phyloP scores from a whole-genome alignment of 2,329 filamentous ascomycete genomes.

The Macrophomina phaseolina region DNA sequence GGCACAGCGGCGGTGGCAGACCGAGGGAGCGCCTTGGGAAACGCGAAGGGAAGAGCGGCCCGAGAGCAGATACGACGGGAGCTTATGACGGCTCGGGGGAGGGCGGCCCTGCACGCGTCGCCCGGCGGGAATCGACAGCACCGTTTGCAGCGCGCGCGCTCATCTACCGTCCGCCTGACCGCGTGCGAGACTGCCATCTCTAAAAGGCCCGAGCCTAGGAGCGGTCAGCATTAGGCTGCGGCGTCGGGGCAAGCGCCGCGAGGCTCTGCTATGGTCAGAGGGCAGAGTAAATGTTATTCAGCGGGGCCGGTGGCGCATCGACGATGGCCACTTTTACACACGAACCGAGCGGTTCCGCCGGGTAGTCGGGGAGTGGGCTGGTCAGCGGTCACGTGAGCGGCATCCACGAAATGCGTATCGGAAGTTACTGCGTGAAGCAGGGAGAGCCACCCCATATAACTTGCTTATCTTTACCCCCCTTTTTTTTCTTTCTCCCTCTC shows the following conservation, averaged over 20 bases:
- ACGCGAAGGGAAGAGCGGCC: constrained; percentile 19
- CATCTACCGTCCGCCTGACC: not conserved
- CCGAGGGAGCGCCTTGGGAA: constrained; percentile 16
- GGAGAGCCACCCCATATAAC: too few species aligned
- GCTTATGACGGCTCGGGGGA: constrained; percentile 22
- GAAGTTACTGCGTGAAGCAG: too few species aligned
- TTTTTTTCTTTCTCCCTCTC: too few species aligned
- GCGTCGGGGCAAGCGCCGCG: constrained; percentile 7
- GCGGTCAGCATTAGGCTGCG: not conserved
- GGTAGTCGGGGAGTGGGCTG: too few species aligned
- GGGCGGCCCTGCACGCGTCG: constrained; percentile 11
- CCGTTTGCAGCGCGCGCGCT: constrained; percentile 14
- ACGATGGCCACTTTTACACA: too few species aligned
- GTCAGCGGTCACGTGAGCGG: too few species aligned
- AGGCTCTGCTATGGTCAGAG: not conserved
- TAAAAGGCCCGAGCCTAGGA: constrained; percentile 21
- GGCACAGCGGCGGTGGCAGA: not conserved
- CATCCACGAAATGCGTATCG: too few species aligned
- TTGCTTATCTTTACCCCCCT: too few species aligned
- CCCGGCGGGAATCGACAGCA: constrained; percentile 5
- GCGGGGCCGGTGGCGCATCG: too few species aligned
- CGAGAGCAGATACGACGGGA: constrained; percentile 26
- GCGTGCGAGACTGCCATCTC: constrained; percentile 6
- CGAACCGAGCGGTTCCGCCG: too few species aligned
- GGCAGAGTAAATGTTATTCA: too few species aligned